Percentiles rank a stretch among this genome's conserved stretches.
Evolutionary conservation across 225 moss, liverwort and hornwort species (phyloP).

Genomic region (Marchantia polymorpha): DNA sequence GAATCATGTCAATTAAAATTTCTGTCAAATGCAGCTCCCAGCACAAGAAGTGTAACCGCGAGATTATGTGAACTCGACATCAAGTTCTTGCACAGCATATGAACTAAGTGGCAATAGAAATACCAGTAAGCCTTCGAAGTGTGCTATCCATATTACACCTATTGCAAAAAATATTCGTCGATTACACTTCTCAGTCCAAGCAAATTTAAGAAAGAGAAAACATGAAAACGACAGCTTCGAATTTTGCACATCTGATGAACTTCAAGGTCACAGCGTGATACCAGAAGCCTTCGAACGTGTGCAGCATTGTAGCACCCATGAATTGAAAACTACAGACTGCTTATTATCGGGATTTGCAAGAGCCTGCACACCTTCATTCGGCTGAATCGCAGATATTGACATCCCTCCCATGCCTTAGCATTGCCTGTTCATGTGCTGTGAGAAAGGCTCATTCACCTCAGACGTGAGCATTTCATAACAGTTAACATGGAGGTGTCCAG

Average conservation of each 20-base stretch:
- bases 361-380: neutral
- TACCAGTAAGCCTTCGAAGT: conserved; percentile 5
- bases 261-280: conserved; percentile 25
- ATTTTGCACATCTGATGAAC: conserved; percentile 47
- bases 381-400: neutral
- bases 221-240: conserved; percentile 19
- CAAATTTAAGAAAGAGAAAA: neutral
- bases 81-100: neutral
- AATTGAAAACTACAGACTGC: neutral
- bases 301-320: neutral
- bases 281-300: conserved; percentile 39
- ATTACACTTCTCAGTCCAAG: neutral
- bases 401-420: conserved; percentile 15
- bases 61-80: neutral
- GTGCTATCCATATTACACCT: neutral
- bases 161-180: neutral
- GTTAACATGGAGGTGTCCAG: no score
- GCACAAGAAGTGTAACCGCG: neutral
- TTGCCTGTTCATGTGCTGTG: neutral
- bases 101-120: neutral
- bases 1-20: neutral
- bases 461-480: no score
- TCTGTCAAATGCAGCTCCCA: conserved; percentile 26
- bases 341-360: neutral
- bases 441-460: neutral